Conservation (phyloP, 139 green algal species). For the Coccomyxa sp. region DNA sequence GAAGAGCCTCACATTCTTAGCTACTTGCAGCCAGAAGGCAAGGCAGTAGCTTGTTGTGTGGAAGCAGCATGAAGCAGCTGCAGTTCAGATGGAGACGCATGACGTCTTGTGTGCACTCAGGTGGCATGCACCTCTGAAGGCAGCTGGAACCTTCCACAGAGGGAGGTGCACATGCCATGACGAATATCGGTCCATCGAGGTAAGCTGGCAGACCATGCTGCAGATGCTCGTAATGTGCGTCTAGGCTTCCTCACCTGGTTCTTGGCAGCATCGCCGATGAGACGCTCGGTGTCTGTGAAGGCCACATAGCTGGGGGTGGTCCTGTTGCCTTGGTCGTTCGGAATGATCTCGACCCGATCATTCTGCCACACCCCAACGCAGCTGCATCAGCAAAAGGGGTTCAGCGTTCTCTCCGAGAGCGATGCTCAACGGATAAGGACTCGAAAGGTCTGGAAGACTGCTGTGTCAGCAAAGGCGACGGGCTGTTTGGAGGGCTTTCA, state of each 20-base stretch:
- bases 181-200: not conserved
- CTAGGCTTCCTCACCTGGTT: slow-evolving; percentile 74
- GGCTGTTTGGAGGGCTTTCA: not conserved
- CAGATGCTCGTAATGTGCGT: not conserved
- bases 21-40: too few relatives aligned
- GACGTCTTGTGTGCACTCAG: too few relatives aligned
- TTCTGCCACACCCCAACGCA: slow-evolving; percentile 94
- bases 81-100: not conserved
- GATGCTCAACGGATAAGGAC: not conserved
- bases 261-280: slow-evolving; percentile 94
- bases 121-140: too few relatives aligned
- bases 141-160: too few relatives aligned
- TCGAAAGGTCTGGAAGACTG: not conserved
- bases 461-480: not conserved
- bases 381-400: too few relatives aligned
- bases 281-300: slow-evolving; percentile 96
- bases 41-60: too few relatives aligned
- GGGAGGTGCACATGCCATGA: too few relatives aligned
- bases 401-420: too few relatives aligned
- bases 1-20: not conserved
- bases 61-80: not conserved
- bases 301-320: slow-evolving; percentile 72
- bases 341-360: slow-evolving; percentile 89
- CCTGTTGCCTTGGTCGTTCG: slow-evolving; percentile 86
- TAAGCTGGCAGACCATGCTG: not conserved